Evolutionary conservation across 108 stramenopile species (phyloP).

Genomic region (Pseudonitzschia multistriata): DNA sequence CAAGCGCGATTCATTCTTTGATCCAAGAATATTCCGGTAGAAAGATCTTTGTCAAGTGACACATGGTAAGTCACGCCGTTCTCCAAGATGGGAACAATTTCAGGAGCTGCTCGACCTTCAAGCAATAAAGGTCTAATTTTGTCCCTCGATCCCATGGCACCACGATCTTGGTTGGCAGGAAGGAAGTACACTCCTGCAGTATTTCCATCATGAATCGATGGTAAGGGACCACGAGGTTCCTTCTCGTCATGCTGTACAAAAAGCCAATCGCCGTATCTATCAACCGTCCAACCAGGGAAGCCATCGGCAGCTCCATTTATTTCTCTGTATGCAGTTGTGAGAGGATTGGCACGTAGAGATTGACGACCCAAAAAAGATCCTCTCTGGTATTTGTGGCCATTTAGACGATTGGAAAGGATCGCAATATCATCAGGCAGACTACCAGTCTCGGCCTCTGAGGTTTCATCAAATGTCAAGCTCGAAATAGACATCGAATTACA

Average conservation of each 20-base stretch:
- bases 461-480: conserved; percentile 53
- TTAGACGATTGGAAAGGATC: conserved; percentile 55
- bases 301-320: conserved; percentile 84
- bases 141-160: conserved; percentile 53
- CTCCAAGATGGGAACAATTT: conserved; percentile 53
- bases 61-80: conserved; percentile 75
- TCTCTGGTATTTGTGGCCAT: conserved; percentile 41
- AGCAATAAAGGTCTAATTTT: conserved; percentile 51
- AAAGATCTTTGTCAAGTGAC: conserved; percentile 66
- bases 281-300: conserved; percentile 82
- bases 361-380: conserved; percentile 74
- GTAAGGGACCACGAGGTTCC: conserved; percentile 67
- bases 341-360: conserved; percentile 43
- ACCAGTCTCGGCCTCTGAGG: conserved; percentile 32
- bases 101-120: conserved; percentile 73
- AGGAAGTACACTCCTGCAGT: conserved; percentile 78
- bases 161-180: conserved; percentile 56
- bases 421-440: conserved; percentile 69
- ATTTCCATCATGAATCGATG: conserved; percentile 80
- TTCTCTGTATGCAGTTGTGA: conserved; percentile 76
- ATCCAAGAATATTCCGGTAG: conserved; percentile 84
- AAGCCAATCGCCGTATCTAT: conserved; percentile 76
- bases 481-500: conserved; percentile 66
- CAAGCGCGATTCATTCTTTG: conserved; percentile 74
- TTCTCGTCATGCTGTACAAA: conserved; percentile 68